Evolutionary conservation across 345 rosid species (phyloP).

Genomic region (Rhodomyrtus tomentosa): DNA sequence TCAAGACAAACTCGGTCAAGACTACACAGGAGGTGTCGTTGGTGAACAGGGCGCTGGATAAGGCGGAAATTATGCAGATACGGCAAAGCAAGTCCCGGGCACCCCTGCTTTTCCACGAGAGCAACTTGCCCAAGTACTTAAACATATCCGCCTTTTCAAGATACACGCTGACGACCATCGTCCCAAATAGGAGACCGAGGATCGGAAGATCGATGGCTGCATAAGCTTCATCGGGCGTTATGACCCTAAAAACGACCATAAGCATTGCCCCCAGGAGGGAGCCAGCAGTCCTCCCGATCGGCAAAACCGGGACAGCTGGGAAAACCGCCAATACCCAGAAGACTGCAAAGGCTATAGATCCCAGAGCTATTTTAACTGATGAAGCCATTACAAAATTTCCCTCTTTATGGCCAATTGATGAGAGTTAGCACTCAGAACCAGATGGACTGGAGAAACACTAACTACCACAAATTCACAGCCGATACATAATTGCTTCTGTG

Average conservation of each 20-base stretch:
- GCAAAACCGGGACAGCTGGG: slow-evolving; percentile 64
- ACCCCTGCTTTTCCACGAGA: slow-evolving; percentile 66
- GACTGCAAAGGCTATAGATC: slow-evolving; percentile 52
- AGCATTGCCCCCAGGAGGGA: slow-evolving; percentile 77
- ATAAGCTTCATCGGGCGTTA: slow-evolving; percentile 66
- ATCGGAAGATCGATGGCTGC: slow-evolving; percentile 75
- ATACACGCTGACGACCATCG: slow-evolving; percentile 77
- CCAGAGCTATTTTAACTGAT: slow-evolving; percentile 34
- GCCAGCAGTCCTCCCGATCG: slow-evolving; percentile 88
- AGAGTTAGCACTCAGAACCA: neutral
- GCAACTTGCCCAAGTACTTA: slow-evolving; percentile 56
- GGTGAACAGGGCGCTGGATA: slow-evolving; percentile 78
- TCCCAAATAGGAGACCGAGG: slow-evolving; percentile 81
- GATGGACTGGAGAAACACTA: neutral
- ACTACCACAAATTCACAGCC: neutral
- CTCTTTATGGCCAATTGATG: neutral
- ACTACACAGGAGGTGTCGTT: slow-evolving; percentile 79
- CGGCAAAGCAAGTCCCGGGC: slow-evolving; percentile 60
- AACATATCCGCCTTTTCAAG: slow-evolving; percentile 82
- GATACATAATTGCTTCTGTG: neutral
- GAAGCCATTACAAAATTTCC: slow-evolving; percentile 52
- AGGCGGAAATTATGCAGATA: slow-evolving; percentile 58
- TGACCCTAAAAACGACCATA: slow-evolving; percentile 67
- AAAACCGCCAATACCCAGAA: slow-evolving; percentile 89
- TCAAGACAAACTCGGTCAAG: slow-evolving; percentile 69